phyloP scores from a whole-genome alignment of 148 eudicot species.

The Amaranthus hypochondriacus region DNA sequence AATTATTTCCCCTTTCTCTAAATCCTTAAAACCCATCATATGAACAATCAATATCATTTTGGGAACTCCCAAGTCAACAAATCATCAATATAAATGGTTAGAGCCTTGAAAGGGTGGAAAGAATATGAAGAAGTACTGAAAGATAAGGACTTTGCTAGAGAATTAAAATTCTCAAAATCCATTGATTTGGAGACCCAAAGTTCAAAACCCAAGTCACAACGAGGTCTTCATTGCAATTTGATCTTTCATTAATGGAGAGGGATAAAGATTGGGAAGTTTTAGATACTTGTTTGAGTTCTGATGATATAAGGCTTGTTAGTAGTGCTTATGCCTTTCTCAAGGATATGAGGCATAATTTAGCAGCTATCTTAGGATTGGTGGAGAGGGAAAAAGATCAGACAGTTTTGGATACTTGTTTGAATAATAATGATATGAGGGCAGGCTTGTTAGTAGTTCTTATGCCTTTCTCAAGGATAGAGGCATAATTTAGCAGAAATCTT shows the following conservation, averaged over 20 bases:
- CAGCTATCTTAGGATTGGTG: no score
- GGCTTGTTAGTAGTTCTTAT: no score
- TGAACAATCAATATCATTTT: neutral
- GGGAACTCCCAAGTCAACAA: slow-evolving; percentile 5
- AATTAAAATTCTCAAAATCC: slow-evolving; percentile 57
- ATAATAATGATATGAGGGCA: no score
- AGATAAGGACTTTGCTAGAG: slow-evolving; percentile 74
- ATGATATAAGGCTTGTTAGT: slow-evolving; percentile 82
- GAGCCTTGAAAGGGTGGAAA: slow-evolving; percentile 66
- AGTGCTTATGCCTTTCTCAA: slow-evolving; percentile 69
- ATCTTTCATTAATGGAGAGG: slow-evolving; percentile 37
- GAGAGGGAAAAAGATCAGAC: no score
- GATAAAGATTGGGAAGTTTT: slow-evolving; percentile 72
- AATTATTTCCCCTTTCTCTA: neutral
- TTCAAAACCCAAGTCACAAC: slow-evolving; percentile 3
- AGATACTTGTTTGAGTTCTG: slow-evolving; percentile 90
- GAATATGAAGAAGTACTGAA: slow-evolving; percentile 87
- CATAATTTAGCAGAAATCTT: no score
- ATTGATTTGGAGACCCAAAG: slow-evolving; percentile 18
- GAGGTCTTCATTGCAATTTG: slow-evolving; percentile 19
- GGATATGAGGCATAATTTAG: slow-evolving; percentile 17
- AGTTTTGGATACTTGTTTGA: no score
- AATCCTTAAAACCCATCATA: neutral
- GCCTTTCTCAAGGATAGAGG: no score
- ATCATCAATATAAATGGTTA: slow-evolving; percentile 7